Evolutionary conservation across 2,329 filamentous ascomycete species (phyloP), one percentile per base, ranked within the genome.

Genomic region (Pseudogymnoascus sp.): DNA sequence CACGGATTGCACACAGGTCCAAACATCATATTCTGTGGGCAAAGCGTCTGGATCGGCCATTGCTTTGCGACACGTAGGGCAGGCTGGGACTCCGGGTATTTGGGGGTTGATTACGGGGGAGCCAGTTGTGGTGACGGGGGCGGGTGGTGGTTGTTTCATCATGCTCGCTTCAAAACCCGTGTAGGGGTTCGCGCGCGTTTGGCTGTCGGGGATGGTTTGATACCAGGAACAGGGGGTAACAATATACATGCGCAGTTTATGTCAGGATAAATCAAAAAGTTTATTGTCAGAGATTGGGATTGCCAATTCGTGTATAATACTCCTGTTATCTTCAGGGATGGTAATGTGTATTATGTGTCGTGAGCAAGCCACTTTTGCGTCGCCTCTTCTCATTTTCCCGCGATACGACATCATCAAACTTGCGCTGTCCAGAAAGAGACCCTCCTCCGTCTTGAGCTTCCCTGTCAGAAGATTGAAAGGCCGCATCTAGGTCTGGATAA

Each of bases 111-210:
- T 56, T 56, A 56, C 47, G 47, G 47, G 47, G 47, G 47, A 56
- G 47, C 47, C 25, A 56, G 47, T 56, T 56, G 47, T 56, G 47
- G 25, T 50, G 47, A 56, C 33, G 47, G n/a, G n/a, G 25, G 8
- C 25, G 8, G 25, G 25, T 18, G 25, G 47, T 56, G 11, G 25
- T 56, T 56, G 47, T 56, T 56, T 56, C 47, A 56, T 25, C 25
- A 56, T 56, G 47, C 47, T 56, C 25, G 47, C 47, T 33, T 56
- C 47, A 56, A 56, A 56, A 56, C 47, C 25, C 23, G 8, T 33
- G 47, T 56, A 56, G 25, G 47, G 47, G 47, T 33, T 56, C 47
- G n/a, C 47, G 47, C 47, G 47, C 47, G 25, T 56, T 56, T 56
- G 47, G 25, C 6, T 56, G 47, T 56, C 47, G n/a, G 47, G 47